Conservation (phyloP, 2,329 filamentous ascomycete genomes). For the Monilinia laxa region DNA sequence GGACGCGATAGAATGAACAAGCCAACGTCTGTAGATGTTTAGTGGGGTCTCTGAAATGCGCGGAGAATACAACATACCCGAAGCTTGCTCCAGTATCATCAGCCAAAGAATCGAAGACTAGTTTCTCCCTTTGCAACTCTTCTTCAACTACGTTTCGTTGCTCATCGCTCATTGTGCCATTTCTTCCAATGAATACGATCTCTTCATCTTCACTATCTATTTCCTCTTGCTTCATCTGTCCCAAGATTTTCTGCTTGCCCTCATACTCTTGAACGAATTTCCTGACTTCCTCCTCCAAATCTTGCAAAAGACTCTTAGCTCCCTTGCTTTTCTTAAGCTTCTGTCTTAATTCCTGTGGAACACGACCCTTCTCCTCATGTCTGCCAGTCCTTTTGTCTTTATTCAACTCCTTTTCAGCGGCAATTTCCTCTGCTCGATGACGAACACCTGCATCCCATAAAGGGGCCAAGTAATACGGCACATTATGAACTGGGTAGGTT, state of each 20-base stretch:
- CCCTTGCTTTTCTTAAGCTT: conserved; percentile 77
- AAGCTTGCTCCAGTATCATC: conserved; percentile 77
- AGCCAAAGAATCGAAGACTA: conserved; percentile 78
- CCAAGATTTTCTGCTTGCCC: conserved; percentile 37
- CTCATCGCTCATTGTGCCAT: conserved; percentile 57
- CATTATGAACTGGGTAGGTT: conserved; percentile 72
- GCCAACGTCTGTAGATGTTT: conserved; percentile 67
- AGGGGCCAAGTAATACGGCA: conserved; percentile 87
- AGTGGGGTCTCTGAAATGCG: conserved; percentile 27
- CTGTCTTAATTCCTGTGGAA: conserved; percentile 77
- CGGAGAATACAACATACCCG: conserved; percentile 52
- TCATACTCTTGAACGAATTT: conserved; percentile 67
- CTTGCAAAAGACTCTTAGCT: conserved; percentile 76
- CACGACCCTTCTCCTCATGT: conserved; percentile 50
- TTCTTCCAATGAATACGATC: conserved; percentile 80
- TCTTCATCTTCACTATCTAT: conserved; percentile 71
- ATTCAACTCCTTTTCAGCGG: conserved; percentile 44
- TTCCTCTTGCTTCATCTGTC: conserved; percentile 33
- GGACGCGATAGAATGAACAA: conserved; percentile 86
- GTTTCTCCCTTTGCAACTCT: conserved; percentile 58
- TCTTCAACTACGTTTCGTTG: conserved; percentile 53
- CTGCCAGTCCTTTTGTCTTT: conserved; percentile 34
- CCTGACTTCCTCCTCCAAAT: conserved; percentile 81
- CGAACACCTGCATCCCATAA: conserved; percentile 72
- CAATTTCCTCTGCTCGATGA: conserved; percentile 51